Base-by-base conservation (phyloP, 306 rosid species). In the Trifolium fragiferum region DNA sequence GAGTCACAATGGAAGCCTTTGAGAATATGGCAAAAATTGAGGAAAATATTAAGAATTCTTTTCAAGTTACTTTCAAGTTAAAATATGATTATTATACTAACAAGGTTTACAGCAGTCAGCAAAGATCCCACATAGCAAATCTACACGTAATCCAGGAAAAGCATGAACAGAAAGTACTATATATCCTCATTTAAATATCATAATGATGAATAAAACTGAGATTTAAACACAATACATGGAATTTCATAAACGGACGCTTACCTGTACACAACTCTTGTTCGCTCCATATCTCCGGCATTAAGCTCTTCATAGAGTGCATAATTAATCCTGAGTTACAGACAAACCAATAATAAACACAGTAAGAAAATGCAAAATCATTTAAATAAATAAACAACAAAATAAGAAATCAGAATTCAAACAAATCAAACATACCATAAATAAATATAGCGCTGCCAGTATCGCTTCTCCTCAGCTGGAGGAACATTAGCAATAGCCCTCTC, bases 361-460 rank as follows among this genome's bases (percentile, higher is more conserved):
- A 21, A 55, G 37, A 73, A 54, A 33, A 74, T 44, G 32, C 21
- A 16, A 25, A 67, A 74, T 10, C 6, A 30, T n/a, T n/a, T 8
- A 73, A 46, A 57, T 23, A 71, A 54, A 57, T 13, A 65, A 38
- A 68, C 9, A 33, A 38, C 20, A 15, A 19, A 21, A 27, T 6
- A 30, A 23, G 61, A 71, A 27, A n/a, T n/a, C 3, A 3, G 15
- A 63, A 50, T 30, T n/a, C n/a, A n/a, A n/a, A n/a, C n/a, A n/a
- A n/a, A n/a, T 44, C 62, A 46, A 27, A 66, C 90, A 58, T 82
- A 93, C 98, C 98, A 93, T 66, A 91, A 66, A 65, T 91, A 93
- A 49, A 93, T 93, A 69, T 93, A 93, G 1, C 97, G 88, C 75
- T 93, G 97, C 98, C 98, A 93, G 27, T 89, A 93, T 16, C 93